Evolutionary conservation across 2,329 filamentous ascomycete genomes (phyloP), one percentile per base, ranked within the genome.

Genomic region (Ceratocystis destructans): DNA sequence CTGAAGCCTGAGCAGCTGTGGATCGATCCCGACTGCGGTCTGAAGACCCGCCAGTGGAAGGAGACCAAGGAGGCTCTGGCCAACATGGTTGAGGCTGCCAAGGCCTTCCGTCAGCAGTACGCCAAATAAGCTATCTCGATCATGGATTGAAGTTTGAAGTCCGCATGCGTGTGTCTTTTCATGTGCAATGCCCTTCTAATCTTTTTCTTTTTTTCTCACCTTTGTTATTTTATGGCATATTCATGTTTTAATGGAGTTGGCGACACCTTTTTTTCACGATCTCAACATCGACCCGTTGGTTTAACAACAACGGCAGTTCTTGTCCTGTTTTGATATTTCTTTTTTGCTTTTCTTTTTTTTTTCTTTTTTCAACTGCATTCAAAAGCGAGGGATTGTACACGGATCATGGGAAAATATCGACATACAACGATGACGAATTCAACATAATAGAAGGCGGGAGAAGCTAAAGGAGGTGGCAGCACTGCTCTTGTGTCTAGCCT

Each of bases 21-120:
- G 94, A 90, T 97, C 81, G 93, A 99, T 84, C 94, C 94, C 72
- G 94, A 99, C 83, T 99, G 94, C 76, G 94, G 94, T 83, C 87
- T 99, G 69, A 99, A 99, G 90, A 99, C 94, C 73, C 89, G 94
- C 73, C 89, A 96, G 82, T 97, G 94, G 93, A 86, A 88, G 79
- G 93, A 99, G 87, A 96, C 92, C 79, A 97, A 96, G 88, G 90
- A 90, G 75, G 90, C 93, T 68, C 82, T 99, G 75, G 81, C 81
- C 81, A 96, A 96, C 87, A 88, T 99, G 90, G 93, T 99, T 79
- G 92, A 93, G 77, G 94, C 94, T 68, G 93, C 94, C 83, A 96
- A 96, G 86, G 87, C 81, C 83, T 97, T 86, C 91, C 93, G 94
- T 77, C 79, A 87, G 79, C 91, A 96, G 84, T 88, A 95, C 80